phyloP scores from a whole-genome alignment of 345 rosid genomes.

The Limnanthes douglasii region DNA sequence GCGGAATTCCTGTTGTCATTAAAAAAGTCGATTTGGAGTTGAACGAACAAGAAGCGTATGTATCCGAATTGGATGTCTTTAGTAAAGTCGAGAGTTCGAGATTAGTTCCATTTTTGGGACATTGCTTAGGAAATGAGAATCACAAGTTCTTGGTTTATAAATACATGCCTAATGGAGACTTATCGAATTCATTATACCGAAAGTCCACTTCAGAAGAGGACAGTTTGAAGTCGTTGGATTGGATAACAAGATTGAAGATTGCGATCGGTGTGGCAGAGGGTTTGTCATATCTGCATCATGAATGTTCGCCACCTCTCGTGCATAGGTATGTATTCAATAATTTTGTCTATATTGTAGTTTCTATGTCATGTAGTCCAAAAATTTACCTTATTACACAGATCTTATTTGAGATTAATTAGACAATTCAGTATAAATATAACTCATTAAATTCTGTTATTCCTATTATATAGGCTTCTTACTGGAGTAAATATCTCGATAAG shows the following conservation, averaged over 20 bases:
- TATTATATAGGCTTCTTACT: background rate
- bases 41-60: slow-evolving; percentile 34
- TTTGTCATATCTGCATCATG: slow-evolving; percentile 74
- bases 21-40: slow-evolving; percentile 45
- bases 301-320: slow-evolving; percentile 75
- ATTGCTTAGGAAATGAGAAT: slow-evolving; percentile 50
- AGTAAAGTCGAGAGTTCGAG: slow-evolving; percentile 59
- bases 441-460: background rate
- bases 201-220: slow-evolving; percentile 28
- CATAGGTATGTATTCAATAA: slow-evolving; percentile 57
- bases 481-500: too few relatives aligned
- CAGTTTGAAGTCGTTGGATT: slow-evolving; percentile 60
- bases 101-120: slow-evolving; percentile 67
- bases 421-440: too few relatives aligned
- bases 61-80: slow-evolving; percentile 51
- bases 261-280: slow-evolving; percentile 88
- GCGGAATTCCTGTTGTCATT: slow-evolving; percentile 37
- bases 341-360: background rate
- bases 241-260: slow-evolving; percentile 90
- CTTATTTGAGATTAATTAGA: too few relatives aligned
- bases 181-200: slow-evolving; percentile 57
- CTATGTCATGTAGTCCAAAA: too few relatives aligned
- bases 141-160: slow-evolving; percentile 79
- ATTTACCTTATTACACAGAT: too few relatives aligned
- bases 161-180: slow-evolving; percentile 66